A percentile compares a stretch with the other conserved stretches of the same genome.
These are phyloP conservation scores for Stereocaulon alpinum DNA, from an alignment of 495 filamentous ascomycete genomes.

Conservation along the genomic window DNA sequence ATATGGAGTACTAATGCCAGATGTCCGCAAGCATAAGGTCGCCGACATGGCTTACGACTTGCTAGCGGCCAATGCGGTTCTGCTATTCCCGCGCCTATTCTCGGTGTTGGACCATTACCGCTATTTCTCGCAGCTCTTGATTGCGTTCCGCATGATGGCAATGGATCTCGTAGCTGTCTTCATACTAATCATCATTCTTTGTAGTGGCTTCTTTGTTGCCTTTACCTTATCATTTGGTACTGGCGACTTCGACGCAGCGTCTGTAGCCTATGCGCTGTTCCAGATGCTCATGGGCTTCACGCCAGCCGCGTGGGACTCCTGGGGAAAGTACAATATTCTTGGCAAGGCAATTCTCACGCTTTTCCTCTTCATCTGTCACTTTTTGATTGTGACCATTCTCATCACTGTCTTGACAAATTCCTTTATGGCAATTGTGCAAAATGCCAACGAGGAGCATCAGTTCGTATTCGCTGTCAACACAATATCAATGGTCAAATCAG, in stretches of 20 bases:
- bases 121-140: conserved; percentile 88
- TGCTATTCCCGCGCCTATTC: conserved; percentile 83
- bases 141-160: conserved; percentile 88
- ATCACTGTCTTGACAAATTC: conserved; percentile 89
- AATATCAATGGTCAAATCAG: conserved; percentile 92
- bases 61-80: conserved; percentile 75
- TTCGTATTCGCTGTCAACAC: conserved; percentile 91
- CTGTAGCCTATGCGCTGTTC: conserved; percentile 77
- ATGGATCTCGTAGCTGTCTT: conserved; percentile 77
- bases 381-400: conserved; percentile 84
- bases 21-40: conserved; percentile 49
- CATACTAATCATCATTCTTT: conserved; percentile 70
- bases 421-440: conserved; percentile 87
- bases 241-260: conserved; percentile 48
- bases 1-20: conserved; percentile 70
- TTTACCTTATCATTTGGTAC: conserved; percentile 72
- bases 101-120: conserved; percentile 86
- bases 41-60: conserved; percentile 83
- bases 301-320: conserved; percentile 60
- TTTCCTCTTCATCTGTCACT: conserved; percentile 90
- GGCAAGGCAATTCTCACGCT: conserved; percentile 64
- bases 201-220: conserved; percentile 89
- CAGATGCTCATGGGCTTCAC: conserved; percentile 89
- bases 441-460: conserved; percentile 86
- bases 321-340: conserved; percentile 67